phyloP scores from a whole-genome alignment of 1,284 basidiomycete genomes.

The Sporisorium exsertum region DNA sequence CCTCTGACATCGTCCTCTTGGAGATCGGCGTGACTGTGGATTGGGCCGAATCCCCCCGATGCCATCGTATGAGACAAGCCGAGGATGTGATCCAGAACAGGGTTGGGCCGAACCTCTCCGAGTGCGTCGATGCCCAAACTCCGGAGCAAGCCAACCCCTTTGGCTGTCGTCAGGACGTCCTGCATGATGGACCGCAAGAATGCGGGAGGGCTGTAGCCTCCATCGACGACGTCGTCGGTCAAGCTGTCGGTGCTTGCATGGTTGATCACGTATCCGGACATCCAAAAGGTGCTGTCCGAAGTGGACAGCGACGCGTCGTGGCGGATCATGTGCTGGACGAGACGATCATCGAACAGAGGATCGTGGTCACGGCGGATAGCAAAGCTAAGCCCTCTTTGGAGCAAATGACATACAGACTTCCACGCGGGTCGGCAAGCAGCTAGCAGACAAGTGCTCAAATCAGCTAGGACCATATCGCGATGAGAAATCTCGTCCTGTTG shows the following conservation, averaged over 20 bases:
- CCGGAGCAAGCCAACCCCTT: slow-evolving; percentile 47
- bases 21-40: background rate
- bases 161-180: slow-evolving; percentile 40
- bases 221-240: slow-evolving; percentile 5
- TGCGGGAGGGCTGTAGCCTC: slow-evolving; percentile 34
- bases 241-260: background rate
- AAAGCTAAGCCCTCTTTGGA: slow-evolving; percentile 44
- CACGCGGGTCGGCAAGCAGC: slow-evolving; percentile 41
- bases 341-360: slow-evolving; percentile 35
- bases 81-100: slow-evolving; percentile 23
- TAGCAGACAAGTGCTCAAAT: slow-evolving; percentile 40
- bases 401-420: slow-evolving; percentile 29
- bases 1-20: background rate
- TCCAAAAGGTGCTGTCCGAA: slow-evolving; percentile 39
- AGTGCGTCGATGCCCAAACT: slow-evolving; percentile 48
- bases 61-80: background rate
- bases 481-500: slow-evolving; percentile 22
- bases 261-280: slow-evolving; percentile 18
- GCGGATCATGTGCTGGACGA: slow-evolving; percentile 32
- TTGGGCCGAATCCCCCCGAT: background rate
- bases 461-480: slow-evolving; percentile 15
- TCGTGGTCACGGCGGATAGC: slow-evolving; percentile 33
- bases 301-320: slow-evolving; percentile 31
- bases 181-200: slow-evolving; percentile 37
- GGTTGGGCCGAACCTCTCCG: slow-evolving; percentile 32